Evolutionary conservation across 768 basidiomycete genomes (phyloP), one percentile per base, ranked within the genome.

Genomic region (Xerocomus brunneocitrinus): DNA sequence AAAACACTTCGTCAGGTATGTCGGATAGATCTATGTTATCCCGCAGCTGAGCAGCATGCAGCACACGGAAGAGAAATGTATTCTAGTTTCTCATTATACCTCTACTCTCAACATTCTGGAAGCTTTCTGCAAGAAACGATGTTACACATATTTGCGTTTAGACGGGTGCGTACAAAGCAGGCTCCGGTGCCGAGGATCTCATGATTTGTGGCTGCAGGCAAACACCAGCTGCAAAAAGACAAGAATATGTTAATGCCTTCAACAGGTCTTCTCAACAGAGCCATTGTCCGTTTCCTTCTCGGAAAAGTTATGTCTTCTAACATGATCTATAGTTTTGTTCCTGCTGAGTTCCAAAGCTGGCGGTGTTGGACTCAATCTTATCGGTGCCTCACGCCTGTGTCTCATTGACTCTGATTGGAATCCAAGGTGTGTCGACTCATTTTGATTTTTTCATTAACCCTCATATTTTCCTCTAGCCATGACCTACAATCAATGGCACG

Each of bases 401-500:
- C 77, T 95, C 45, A 75, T 95, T 36, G 94, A 97, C 68, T 89
- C 87, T 19, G 93, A 95, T 63, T 97, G 93, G 93, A 95, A 95
- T 71, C 93, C 93, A 34, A 91, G 89, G 86, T 84, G 47, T 47
- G 65, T 55, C 16, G 4, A 16, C 8, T 35, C 25, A 25, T 34
- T 27, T 30, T 24, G 46, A 27, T 31, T 28, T 39, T 51, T 46
- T n/a, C 35, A 36, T 28, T 25, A n/a, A 31, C 19, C 24, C 19
- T 47, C n/a, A 50, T 53, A 30, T 51, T 28, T 30, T 0, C 27
- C 44, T 32, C 22, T 51, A 91, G 89, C 62, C 89, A 89, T 62
- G 97, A 99, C 71, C 69, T 94, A 16, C 97, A 99, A 70, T 87
- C 97, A 2, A 98, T 98, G 95, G 95, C 94, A 48, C 83, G 95